A percentile compares a stretch with the other conserved stretches of the same genome.
These are phyloP conservation scores for Vigna nakashimae DNA, from an alignment of 306 rosid genomes.

Conservation along the genomic window DNA sequence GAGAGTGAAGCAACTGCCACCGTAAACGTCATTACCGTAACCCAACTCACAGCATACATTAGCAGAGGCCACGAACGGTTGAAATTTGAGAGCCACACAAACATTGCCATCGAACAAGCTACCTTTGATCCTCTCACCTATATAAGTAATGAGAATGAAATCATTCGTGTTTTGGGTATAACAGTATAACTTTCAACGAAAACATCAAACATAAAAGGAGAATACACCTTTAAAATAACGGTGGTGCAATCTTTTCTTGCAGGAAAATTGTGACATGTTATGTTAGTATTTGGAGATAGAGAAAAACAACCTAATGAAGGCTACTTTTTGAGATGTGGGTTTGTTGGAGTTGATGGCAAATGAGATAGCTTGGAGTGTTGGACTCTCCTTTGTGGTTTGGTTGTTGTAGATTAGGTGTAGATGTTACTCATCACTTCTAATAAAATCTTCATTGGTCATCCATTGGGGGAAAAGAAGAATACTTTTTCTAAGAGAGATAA, in stretches of 20 bases:
- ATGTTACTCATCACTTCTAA: not conserved
- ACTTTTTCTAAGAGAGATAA: no score
- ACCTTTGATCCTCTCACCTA: not conserved
- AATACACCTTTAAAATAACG: no score
- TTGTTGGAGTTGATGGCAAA: constrained; percentile 18
- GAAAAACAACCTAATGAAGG: constrained; percentile 26
- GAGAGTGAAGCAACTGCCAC: constrained; percentile 76
- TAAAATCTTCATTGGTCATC: no score
- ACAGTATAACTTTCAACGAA: no score
- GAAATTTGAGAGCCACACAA: constrained; percentile 48
- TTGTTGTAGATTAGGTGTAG: constrained; percentile 34
- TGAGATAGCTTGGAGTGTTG: not conserved
- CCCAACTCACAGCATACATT: constrained; percentile 65
- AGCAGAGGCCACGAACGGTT: constrained; percentile 57
- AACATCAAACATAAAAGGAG: no score
- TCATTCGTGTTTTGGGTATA: not conserved
- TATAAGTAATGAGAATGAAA: not conserved
- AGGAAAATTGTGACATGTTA: no score
- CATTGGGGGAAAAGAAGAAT: no score
- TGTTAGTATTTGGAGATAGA: not conserved
- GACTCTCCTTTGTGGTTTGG: no score
- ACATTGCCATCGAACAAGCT: constrained; percentile 39
- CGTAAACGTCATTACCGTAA: constrained; percentile 55
- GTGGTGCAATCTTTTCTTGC: no score
- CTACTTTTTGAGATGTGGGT: not conserved